These are phyloP conservation scores for Sclerotinia sclerotiorum DNA, from an alignment of 2,329 filamentous ascomycete genomes.

Conservation along the genomic window DNA sequence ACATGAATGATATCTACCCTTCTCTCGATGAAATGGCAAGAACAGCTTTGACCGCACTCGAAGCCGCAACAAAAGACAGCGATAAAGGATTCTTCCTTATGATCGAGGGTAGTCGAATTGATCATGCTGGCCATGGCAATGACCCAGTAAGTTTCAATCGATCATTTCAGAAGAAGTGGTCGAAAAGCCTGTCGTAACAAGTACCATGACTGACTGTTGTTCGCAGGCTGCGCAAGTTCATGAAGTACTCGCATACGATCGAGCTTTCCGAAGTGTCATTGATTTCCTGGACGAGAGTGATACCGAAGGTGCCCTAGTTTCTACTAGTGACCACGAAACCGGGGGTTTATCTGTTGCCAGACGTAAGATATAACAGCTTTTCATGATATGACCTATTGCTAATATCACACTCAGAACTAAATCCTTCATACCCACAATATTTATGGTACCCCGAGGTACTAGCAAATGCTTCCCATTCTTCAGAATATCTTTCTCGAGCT, in stretches of 20 bases:
- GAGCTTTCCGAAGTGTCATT: slow-evolving; percentile 75
- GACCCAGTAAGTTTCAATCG: slow-evolving; percentile 56
- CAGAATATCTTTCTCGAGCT: slow-evolving; percentile 66
- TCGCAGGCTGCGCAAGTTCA: slow-evolving; percentile 67
- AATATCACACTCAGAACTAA: slow-evolving; percentile 48
- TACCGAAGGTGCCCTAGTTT: slow-evolving; percentile 76
- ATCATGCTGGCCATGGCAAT: slow-evolving; percentile 87
- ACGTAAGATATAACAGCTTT: slow-evolving; percentile 51
- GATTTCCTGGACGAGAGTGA: slow-evolving; percentile 78
- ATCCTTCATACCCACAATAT: slow-evolving; percentile 64
- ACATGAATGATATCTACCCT: slow-evolving; percentile 77
- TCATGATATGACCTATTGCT: neutral
- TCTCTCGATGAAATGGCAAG: slow-evolving; percentile 88
- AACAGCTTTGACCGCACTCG: slow-evolving; percentile 76
- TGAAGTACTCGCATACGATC: slow-evolving; percentile 95
- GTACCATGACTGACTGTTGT: neutral
- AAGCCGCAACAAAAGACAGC: slow-evolving; percentile 75
- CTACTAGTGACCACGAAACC: slow-evolving; percentile 95
- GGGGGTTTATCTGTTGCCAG: slow-evolving; percentile 81
- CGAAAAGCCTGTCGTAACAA: neutral
- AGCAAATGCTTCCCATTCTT: slow-evolving; percentile 73
- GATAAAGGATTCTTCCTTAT: slow-evolving; percentile 97
- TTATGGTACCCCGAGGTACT: slow-evolving; percentile 82
- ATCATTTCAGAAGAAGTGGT: neutral
- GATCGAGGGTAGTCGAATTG: slow-evolving; percentile 96